phyloP scores from a whole-genome alignment of 1,284 basidiomycete genomes.

The Puccinia horiana region DNA sequence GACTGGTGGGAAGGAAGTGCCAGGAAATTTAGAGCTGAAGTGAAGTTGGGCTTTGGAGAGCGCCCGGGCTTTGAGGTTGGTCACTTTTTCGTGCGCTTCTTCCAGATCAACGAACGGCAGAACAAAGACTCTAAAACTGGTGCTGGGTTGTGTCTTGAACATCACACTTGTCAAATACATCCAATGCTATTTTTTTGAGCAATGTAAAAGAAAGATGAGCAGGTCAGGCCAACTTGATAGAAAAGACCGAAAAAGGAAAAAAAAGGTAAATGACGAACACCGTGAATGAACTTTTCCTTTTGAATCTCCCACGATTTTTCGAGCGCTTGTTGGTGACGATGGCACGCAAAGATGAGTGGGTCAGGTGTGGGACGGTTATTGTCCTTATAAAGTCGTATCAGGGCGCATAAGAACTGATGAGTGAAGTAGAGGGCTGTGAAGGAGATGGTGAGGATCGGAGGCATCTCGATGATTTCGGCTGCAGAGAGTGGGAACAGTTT shows the following conservation, averaged over 20 bases:
- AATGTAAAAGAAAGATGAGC: neutral
- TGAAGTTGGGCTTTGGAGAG: neutral
- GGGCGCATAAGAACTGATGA: neutral
- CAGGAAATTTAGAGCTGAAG: neutral
- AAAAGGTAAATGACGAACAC: neutral
- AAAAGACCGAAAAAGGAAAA: neutral
- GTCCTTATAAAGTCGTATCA: neutral
- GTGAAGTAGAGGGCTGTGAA: neutral
- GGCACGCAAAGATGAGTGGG: neutral
- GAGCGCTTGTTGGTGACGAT: neutral
- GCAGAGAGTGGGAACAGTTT: neutral
- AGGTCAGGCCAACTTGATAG: neutral
- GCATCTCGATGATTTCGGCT: neutral
- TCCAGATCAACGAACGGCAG: neutral
- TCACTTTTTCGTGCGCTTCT: neutral
- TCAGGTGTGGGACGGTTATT: neutral
- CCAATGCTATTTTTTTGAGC: neutral
- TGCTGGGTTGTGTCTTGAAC: neutral
- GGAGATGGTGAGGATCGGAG: neutral
- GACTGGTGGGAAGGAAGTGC: neutral
- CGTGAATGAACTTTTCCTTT: neutral
- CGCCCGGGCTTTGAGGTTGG: neutral
- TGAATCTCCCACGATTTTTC: neutral
- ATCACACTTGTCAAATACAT: neutral
- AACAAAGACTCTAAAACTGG: neutral